These are phyloP conservation scores for Colletotrichum sp. DNA, from an alignment of 2,329 filamentous ascomycete genomes.

Conservation along the genomic window DNA sequence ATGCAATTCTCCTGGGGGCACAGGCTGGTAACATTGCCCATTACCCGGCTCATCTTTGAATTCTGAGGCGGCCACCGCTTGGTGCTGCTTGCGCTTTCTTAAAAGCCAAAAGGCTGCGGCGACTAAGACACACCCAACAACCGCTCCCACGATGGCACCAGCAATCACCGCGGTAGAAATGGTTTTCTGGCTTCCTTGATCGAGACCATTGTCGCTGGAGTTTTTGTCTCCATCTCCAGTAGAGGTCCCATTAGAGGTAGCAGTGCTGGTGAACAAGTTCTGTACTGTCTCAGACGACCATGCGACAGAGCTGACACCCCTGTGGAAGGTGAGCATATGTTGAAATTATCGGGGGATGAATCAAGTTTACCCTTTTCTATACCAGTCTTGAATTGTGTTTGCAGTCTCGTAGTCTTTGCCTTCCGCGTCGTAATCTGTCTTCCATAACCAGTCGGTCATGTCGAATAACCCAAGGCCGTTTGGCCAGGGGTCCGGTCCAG, in stretches of 20 bases:
- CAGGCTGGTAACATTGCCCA: not conserved
- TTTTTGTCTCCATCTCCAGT: not conserved
- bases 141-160: not conserved
- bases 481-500: not conserved
- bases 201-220: not conserved
- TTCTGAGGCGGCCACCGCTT: not conserved
- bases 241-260: not conserved
- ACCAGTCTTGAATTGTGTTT: slow-evolving; percentile 1
- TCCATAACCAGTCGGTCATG: slow-evolving; percentile 7
- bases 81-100: not conserved
- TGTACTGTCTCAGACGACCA: slow-evolving; percentile 11
- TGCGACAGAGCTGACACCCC: not conserved
- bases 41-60: not conserved
- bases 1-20: not conserved
- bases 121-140: not conserved
- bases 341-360: not conserved
- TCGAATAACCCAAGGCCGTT: slow-evolving; percentile 19
- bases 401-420: slow-evolving; percentile 4
- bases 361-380: not conserved
- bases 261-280: not conserved
- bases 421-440: slow-evolving; percentile 8
- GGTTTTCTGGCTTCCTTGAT: not conserved
- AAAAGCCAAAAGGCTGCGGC: not conserved
- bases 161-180: not conserved
- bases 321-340: not conserved